Conservation (phyloP, 176 grass and related monocot species). For the Secale cereale region DNA sequence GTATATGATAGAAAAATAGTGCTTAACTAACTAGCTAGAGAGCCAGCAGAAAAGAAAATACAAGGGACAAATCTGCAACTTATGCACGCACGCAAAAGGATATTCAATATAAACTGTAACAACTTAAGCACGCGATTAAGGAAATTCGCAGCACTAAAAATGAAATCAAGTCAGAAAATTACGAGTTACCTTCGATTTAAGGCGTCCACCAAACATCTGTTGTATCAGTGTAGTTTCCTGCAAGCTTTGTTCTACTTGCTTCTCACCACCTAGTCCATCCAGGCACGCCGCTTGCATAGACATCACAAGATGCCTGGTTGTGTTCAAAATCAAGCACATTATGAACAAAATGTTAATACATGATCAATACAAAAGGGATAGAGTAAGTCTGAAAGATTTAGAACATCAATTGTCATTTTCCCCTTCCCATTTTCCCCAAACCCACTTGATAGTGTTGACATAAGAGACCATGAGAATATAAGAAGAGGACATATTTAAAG, state of each 20-base stretch:
- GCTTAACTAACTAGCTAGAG: not conserved
- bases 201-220: slow-evolving; percentile 95
- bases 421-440: not conserved
- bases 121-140: not conserved
- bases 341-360: slow-evolving; percentile 19
- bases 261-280: slow-evolving; percentile 87
- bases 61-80: slow-evolving; percentile 1
- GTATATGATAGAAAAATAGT: slow-evolving; percentile 13
- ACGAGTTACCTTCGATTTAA: slow-evolving; percentile 85
- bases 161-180: not conserved
- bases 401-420: slow-evolving; percentile 1
- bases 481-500: not conserved
- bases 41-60: not conserved
- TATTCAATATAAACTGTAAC: not conserved
- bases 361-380: slow-evolving; percentile 6
- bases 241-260: slow-evolving; percentile 69
- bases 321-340: slow-evolving; percentile 31
- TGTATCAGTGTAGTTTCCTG: slow-evolving; percentile 98
- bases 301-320: slow-evolving; percentile 85
- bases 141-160: slow-evolving; percentile 19
- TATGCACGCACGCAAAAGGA: not conserved
- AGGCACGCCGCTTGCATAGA: slow-evolving; percentile 95
- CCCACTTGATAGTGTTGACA: not conserved
- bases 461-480: slow-evolving; percentile 1
- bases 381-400: not conserved